Evolutionary conservation across 805 yeast species (phyloP).

Genomic region (Yueomyces sp.): DNA sequence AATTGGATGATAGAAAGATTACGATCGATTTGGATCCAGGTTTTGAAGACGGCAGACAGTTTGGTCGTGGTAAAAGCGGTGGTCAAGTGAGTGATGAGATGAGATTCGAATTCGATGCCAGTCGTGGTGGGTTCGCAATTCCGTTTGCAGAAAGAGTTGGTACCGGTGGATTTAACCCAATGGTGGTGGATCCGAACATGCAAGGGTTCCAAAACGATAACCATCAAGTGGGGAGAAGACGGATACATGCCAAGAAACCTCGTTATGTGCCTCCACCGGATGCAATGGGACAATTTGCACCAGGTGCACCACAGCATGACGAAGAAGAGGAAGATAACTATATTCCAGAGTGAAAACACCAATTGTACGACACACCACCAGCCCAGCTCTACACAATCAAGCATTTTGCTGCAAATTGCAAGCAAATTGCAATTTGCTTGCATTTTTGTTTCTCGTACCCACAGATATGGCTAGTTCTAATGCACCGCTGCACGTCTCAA

Average conservation of each 20-base stretch:
- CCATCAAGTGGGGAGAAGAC: not conserved
- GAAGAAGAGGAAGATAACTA: conserved; percentile 2
- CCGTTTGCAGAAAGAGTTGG: conserved; percentile 24
- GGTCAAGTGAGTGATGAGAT: conserved; percentile 77
- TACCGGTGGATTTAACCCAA: not conserved
- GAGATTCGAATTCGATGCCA: conserved; percentile 36
- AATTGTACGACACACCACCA: not conserved
- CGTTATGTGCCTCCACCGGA: conserved; percentile 5
- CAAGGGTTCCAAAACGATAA: not conserved
- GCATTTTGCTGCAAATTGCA: too few species aligned
- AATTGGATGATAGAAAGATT: conserved; percentile 68
- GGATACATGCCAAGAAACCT: not conserved
- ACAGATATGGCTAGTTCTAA: too few species aligned
- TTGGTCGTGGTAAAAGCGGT: conserved; percentile 85
- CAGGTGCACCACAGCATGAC: not conserved
- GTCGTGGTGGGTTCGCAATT: conserved; percentile 33
- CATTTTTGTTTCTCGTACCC: too few species aligned
- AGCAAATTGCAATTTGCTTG: too few species aligned
- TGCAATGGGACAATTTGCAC: conserved; percentile 6
- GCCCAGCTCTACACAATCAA: too few species aligned
- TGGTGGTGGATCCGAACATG: conserved; percentile 1
- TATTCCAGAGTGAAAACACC: conserved; percentile 1
- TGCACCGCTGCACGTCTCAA: too few species aligned
- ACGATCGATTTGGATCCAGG: conserved; percentile 94
- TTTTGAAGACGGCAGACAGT: conserved; percentile 88